Base-by-base conservation (phyloP, 768 basidiomycete species). In the Tephrocybe sp. region DNA sequence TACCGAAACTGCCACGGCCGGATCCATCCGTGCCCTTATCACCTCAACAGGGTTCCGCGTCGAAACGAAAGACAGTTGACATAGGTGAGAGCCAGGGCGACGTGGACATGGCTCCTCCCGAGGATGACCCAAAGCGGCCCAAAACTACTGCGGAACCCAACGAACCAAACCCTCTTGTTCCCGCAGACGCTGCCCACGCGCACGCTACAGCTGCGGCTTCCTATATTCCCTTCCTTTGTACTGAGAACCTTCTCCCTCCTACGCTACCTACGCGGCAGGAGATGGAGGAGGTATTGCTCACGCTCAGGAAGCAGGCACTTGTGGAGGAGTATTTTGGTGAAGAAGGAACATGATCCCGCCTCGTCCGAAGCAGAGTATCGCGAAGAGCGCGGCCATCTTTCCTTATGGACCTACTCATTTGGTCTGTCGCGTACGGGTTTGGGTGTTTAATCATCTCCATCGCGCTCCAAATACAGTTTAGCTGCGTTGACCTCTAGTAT, bases 241-340 rank as follows among this genome's bases (percentile, higher is more conserved):
- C 84, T 16, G 84, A 87, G 53, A 76, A 85, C 51, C 76, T 96
- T 8, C 61, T 89, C 44, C 82, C 86, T 9, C 92, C 93, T 0
- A 84, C 79, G 57, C 66, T 95, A 67, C 89, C 90, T 1, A 82
- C 80, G 1, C 74, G 79, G 48, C 79, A 82, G 38, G 89, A 95
- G 66, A 87, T 92, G 87, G 91, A 91, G 63, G 64, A 67, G 18
- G 79, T 89, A 9, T 64, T 97, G 46, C 74, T 97, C 49, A 79
- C 77, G 22, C 70, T 93, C 54, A 77, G 87, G 62, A 95, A 96
- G 70, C 79, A 84, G 69, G 86, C 86, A 18, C 67, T 96, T 36
- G 81, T 92, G 47, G 86, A 91, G 59, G 92, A 97, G 58, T 79
- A 80, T 57, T 79, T 80, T 52, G 77, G 78, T 16, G 69, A 71